Evolutionary conservation across 2,329 filamentous ascomycete species (phyloP), one percentile per base, ranked within the genome.

Genomic region (Cercospora citrullina): DNA sequence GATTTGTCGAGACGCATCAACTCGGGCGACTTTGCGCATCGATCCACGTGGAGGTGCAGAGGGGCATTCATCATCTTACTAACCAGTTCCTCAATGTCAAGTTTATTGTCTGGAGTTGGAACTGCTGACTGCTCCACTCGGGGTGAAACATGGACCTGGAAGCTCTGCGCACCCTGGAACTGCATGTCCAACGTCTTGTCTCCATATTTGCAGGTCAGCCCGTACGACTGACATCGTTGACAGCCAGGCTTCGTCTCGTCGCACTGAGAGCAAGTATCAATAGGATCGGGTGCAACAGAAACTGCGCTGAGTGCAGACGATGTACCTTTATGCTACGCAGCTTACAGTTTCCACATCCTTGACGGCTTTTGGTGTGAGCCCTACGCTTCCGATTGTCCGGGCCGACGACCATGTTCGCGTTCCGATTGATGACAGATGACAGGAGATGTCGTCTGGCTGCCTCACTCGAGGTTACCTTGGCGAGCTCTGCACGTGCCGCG

Each of bases 271-370:
- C 66, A 18, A 55, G 36, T 30, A 65, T 65, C 53, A 65, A 65
- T 42, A 59, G 39, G 3, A 45, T 21, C 12, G 39, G 48, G 6
- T n/a, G 36, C 36, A 7, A 42, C 31, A 28, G 14, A 30, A 60
- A 28, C 21, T 23, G 36, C n/a, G 28, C 16, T 36, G 12, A 3
- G 23, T 51, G 33, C 2, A 30, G 36, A 26, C 23, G 26, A 53
- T 55, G 30, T 75, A 83, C 84, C 79, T 87, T 87, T 60, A 87
- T 80, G 63, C 83, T 79, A 36, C 85, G 79, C 21, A 87, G 72
- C 71, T 87, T 87, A 74, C 86, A 88, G 71, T 87, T 87, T 3
- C 81, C 81, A 70, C 86, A 87, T 1, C 86, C 86, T 14, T 79
- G 77, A 18, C 84, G 79, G 1, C 85, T 87, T 72, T 87, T 87